phyloP scores from a whole-genome alignment of 2,329 filamentous ascomycete genomes.

The Tolypocladium album region DNA sequence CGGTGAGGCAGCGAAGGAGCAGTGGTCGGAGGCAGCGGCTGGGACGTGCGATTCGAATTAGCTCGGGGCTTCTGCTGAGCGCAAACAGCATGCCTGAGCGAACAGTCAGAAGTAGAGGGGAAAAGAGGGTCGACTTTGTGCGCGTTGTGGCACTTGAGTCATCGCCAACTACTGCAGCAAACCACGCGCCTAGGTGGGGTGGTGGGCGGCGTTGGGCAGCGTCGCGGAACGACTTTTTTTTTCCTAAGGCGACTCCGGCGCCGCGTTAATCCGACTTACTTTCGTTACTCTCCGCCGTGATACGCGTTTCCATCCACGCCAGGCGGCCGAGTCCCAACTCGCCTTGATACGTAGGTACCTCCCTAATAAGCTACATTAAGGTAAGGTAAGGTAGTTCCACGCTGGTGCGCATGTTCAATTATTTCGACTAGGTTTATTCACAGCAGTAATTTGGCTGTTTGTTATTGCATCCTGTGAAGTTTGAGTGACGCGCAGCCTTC shows the following conservation, averaged over 20 bases:
- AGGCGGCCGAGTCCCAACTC: background rate
- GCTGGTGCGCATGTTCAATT: background rate
- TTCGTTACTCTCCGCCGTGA: no score
- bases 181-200: slow-evolving; percentile 4
- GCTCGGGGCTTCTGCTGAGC: slow-evolving; percentile 3
- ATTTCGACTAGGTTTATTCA: background rate
- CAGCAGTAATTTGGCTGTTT: no score
- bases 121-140: slow-evolving; percentile 4
- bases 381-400: background rate
- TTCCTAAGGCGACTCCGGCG: background rate
- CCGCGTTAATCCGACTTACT: background rate
- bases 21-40: background rate
- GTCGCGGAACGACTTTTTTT: background rate
- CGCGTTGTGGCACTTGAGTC: slow-evolving; percentile 6
- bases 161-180: slow-evolving; percentile 4
- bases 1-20: slow-evolving; percentile 1
- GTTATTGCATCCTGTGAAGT: no score
- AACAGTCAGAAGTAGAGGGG: background rate
- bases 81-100: slow-evolving; percentile 9
- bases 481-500: background rate
- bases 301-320: no score
- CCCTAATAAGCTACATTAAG: no score
- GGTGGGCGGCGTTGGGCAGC: background rate
- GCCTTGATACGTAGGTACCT: background rate
- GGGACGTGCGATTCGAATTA: slow-evolving; percentile 1